phyloP scores from a whole-genome alignment of 2,329 filamentous ascomycete genomes.

The Lasiodiplodia sp. region DNA sequence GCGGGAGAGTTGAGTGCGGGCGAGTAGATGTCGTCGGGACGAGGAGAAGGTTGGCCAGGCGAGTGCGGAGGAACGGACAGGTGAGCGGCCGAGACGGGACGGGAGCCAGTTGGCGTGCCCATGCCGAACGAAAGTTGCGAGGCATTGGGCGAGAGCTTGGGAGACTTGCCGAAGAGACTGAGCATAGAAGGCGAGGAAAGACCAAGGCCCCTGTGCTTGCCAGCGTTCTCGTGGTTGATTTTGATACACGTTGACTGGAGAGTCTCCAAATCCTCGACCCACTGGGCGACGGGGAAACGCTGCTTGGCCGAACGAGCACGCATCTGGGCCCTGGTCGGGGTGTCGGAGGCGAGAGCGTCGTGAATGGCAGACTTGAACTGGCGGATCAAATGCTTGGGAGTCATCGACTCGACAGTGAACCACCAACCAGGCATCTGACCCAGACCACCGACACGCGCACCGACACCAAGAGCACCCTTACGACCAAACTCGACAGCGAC shows the following conservation, averaged over 20 bases:
- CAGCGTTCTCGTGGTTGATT: slow-evolving; percentile 31
- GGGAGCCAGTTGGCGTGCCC: slow-evolving; percentile 32
- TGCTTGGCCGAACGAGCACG: slow-evolving; percentile 70
- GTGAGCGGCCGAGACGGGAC: slow-evolving; percentile 15
- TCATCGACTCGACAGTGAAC: slow-evolving; percentile 72
- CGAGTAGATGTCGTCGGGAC: slow-evolving; percentile 23
- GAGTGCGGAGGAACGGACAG: slow-evolving; percentile 12
- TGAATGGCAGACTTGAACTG: slow-evolving; percentile 71
- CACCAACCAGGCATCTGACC: slow-evolving; percentile 76
- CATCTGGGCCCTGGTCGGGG: slow-evolving; percentile 66
- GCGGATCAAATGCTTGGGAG: slow-evolving; percentile 67
- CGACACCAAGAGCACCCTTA: slow-evolving; percentile 72
- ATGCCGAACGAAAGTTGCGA: slow-evolving; percentile 12
- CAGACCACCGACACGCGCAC: slow-evolving; percentile 70
- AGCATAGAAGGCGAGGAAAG: slow-evolving; percentile 22
- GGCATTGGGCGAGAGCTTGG: slow-evolving; percentile 14
- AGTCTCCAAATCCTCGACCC: slow-evolving; percentile 70
- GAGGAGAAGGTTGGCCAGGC: slow-evolving; percentile 4
- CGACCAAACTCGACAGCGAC: slow-evolving; percentile 74
- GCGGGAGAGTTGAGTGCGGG: slow-evolving; percentile 6
- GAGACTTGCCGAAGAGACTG: slow-evolving; percentile 15
- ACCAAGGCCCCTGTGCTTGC: slow-evolving; percentile 34
- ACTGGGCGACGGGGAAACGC: slow-evolving; percentile 71
- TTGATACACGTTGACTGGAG: slow-evolving; percentile 67
- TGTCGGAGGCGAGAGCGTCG: slow-evolving; percentile 65